These are phyloP conservation scores for Eucalyptus coolabah DNA, from an alignment of 345 rosid species.

Conservation along the genomic window DNA sequence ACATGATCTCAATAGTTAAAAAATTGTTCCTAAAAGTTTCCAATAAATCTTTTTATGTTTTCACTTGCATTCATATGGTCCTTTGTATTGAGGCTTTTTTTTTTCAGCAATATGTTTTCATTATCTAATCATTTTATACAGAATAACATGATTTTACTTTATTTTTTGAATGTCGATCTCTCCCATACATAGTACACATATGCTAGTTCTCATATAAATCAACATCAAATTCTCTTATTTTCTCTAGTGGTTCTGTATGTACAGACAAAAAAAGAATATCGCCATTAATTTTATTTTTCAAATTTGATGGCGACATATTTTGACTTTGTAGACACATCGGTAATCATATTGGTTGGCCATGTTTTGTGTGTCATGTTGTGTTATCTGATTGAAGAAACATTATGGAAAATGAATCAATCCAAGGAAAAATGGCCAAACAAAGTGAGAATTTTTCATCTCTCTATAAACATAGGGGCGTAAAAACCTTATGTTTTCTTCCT, in stretches of 20 bases:
- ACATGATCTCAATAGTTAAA: neutral
- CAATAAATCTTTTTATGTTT: neutral
- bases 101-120: neutral
- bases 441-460: neutral
- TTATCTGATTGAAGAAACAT: neutral
- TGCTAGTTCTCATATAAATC: neutral
- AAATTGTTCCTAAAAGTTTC: neutral
- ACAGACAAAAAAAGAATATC: neutral
- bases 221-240: neutral
- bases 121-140: neutral
- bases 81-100: neutral
- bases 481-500: neutral
- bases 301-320: neutral
- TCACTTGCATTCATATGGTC: neutral
- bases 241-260: neutral
- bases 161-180: neutral
- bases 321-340: neutral
- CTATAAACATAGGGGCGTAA: neutral
- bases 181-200: neutral
- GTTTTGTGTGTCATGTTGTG: neutral
- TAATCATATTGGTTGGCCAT: neutral
- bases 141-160: neutral
- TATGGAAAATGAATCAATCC: neutral
- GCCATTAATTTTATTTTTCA: neutral
- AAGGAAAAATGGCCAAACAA: neutral